phyloP scores from a whole-genome alignment of 768 basidiomycete species.

The Leccinum aurantiacum region DNA sequence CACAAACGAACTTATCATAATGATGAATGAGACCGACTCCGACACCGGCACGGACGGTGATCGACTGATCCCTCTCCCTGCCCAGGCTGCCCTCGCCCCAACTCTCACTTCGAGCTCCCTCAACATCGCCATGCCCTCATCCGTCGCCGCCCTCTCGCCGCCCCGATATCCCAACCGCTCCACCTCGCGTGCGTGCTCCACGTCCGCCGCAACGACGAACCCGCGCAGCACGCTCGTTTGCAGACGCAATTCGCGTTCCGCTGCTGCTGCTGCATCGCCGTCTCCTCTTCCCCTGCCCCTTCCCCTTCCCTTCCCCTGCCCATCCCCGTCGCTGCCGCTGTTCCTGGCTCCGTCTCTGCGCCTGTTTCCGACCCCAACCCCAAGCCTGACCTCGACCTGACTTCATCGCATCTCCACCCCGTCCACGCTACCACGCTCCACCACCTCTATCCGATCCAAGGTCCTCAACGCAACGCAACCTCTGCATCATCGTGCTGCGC shows the following conservation, averaged over 20 bases:
- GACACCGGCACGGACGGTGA: too few relatives aligned
- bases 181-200: constrained; percentile 34
- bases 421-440: constrained; percentile 1
- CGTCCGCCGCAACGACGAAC: constrained; percentile 33
- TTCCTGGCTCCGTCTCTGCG: not conserved
- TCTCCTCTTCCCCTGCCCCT: not conserved
- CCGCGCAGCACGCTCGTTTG: constrained; percentile 41
- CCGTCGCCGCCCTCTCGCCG: constrained; percentile 13
- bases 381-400: too few relatives aligned
- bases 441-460: too few relatives aligned
- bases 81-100: too few relatives aligned
- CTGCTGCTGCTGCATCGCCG: too few relatives aligned
- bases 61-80: too few relatives aligned
- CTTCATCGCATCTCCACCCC: not conserved
- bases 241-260: constrained; percentile 16
- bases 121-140: constrained; percentile 22
- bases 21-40: too few relatives aligned
- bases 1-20: too few relatives aligned
- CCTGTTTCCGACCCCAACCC: not conserved
- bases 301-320: too few relatives aligned
- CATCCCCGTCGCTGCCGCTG: not conserved
- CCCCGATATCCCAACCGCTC: constrained; percentile 22
- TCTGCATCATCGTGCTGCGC: too few relatives aligned
- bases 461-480: too few relatives aligned
- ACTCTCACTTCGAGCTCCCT: constrained; percentile 8